Percentiles rank a stretch among this genome's conserved stretches.
These are phyloP conservation scores for Rubus parviflorus DNA, from an alignment of 306 rosid species.

Conservation along the genomic window DNA sequence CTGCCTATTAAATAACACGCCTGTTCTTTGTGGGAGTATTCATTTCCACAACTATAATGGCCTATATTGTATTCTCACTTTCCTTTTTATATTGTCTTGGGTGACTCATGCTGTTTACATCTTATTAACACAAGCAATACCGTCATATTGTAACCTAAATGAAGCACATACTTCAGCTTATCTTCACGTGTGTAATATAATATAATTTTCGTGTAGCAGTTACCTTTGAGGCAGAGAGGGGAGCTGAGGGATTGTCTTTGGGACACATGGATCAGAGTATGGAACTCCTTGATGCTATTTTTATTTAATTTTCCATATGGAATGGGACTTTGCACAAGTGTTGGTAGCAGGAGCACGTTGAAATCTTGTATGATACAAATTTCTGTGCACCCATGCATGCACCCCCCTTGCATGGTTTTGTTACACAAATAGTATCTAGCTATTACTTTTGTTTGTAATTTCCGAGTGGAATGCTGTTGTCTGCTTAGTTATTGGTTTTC, in stretches of 20 bases:
- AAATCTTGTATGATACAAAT: neutral
- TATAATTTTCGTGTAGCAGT: slow-evolving; percentile 4
- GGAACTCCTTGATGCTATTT: neutral
- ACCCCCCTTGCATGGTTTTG: neutral
- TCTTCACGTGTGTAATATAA: neutral
- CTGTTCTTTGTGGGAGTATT: neutral
- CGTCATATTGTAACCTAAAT: neutral
- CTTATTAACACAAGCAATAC: neutral
- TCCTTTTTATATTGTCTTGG: slow-evolving; percentile 1
- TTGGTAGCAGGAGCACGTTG: neutral
- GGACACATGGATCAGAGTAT: slow-evolving; percentile 40
- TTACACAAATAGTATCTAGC: neutral
- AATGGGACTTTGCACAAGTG: neutral
- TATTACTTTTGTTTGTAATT: neutral
- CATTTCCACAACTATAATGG: neutral
- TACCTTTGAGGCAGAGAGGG: slow-evolving; percentile 17
- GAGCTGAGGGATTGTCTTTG: slow-evolving; percentile 10
- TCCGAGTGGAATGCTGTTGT: neutral
- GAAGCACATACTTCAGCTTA: neutral
- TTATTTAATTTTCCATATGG: neutral
- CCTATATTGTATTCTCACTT: neutral
- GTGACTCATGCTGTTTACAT: neutral
- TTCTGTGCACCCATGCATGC: neutral
- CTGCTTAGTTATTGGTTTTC: neutral
- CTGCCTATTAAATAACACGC: neutral